Conservation (phyloP, 495 filamentous ascomycete genomes). For the Apodospora peruviana region DNA sequence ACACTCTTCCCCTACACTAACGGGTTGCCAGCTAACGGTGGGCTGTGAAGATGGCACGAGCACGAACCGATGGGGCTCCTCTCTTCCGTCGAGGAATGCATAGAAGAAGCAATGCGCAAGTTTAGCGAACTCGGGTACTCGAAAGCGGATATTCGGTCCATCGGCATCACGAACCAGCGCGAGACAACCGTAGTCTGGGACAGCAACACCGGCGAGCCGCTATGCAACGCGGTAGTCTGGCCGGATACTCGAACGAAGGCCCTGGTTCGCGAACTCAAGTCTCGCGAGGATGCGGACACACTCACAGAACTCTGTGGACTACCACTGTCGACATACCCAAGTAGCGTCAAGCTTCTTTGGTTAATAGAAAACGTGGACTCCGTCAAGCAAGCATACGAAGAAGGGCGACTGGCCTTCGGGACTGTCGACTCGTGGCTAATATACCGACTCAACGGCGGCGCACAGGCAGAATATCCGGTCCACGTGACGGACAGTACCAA, state of each 20-base stretch:
- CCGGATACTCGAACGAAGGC: slow-evolving; percentile 80
- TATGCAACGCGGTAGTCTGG: slow-evolving; percentile 92
- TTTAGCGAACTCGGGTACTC: slow-evolving; percentile 69
- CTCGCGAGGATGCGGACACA: slow-evolving; percentile 56
- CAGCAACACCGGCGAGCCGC: slow-evolving; percentile 72
- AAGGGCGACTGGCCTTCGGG: slow-evolving; percentile 77
- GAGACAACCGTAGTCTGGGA: slow-evolving; percentile 95
- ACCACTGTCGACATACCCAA: slow-evolving; percentile 90
- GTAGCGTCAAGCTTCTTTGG: slow-evolving; percentile 85
- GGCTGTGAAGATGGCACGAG: slow-evolving; percentile 97
- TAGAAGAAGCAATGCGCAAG: slow-evolving; percentile 69
- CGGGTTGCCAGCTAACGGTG: too few relatives aligned
- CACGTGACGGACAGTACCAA: slow-evolving; percentile 90
- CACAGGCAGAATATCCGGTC: slow-evolving; percentile 45
- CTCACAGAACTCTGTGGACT: slow-evolving; percentile 75
- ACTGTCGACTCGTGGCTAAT: slow-evolving; percentile 94
- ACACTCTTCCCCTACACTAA: slow-evolving; percentile 35
- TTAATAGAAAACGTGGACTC: slow-evolving; percentile 66
- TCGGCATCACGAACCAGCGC: slow-evolving; percentile 92
- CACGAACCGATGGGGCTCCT: slow-evolving; percentile 82
- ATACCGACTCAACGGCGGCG: slow-evolving; percentile 85
- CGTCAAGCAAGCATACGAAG: slow-evolving; percentile 73
- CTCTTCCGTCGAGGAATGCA: slow-evolving; percentile 74
- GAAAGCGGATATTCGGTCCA: slow-evolving; percentile 67
- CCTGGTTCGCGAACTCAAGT: slow-evolving; percentile 78